phyloP scores from a whole-genome alignment of 768 basidiomycete genomes.

The Boletus rubroflammeus region DNA sequence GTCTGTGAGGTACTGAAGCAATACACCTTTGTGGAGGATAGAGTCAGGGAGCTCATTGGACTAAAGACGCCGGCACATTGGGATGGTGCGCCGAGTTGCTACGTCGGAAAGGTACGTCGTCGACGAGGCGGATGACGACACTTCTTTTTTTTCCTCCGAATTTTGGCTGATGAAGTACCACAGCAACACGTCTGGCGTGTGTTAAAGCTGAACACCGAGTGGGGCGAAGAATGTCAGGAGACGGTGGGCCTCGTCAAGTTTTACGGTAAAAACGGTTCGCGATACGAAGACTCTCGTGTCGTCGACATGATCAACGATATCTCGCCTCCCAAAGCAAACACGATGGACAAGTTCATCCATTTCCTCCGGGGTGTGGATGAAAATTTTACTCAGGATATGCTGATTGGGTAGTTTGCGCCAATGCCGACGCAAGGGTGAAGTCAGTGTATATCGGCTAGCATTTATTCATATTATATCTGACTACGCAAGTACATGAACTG shows the following conservation, averaged over 20 bases:
- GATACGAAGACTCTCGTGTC: constrained; percentile 47
- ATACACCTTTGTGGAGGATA: constrained; percentile 50
- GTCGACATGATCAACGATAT: constrained; percentile 49
- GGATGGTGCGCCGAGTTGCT: constrained; percentile 30
- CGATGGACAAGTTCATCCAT: constrained; percentile 45
- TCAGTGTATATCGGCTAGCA: constrained; percentile 3
- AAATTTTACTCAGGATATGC: constrained; percentile 31
- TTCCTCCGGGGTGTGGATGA: constrained; percentile 48
- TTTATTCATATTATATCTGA: neutral
- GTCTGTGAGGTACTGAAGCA: constrained; percentile 43
- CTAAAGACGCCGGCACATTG: constrained; percentile 41
- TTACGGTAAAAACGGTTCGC: constrained; percentile 55
- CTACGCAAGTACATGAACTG: neutral
- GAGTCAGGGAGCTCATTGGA: constrained; percentile 45
- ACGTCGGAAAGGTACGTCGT: constrained; percentile 45
- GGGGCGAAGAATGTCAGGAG: constrained; percentile 47
- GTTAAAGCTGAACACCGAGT: constrained; percentile 41
- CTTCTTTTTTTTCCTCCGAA: neutral
- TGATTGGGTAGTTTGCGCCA: constrained; percentile 1
- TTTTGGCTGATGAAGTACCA: neutral
- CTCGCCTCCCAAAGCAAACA: constrained; percentile 41
- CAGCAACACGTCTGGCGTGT: constrained; percentile 50
- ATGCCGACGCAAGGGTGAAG: neutral
- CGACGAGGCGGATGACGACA: constrained; percentile 2
- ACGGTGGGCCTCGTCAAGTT: constrained; percentile 46